Conservation (phyloP, 176 grass and related monocot genomes). For the Aegilops tauschii region DNA sequence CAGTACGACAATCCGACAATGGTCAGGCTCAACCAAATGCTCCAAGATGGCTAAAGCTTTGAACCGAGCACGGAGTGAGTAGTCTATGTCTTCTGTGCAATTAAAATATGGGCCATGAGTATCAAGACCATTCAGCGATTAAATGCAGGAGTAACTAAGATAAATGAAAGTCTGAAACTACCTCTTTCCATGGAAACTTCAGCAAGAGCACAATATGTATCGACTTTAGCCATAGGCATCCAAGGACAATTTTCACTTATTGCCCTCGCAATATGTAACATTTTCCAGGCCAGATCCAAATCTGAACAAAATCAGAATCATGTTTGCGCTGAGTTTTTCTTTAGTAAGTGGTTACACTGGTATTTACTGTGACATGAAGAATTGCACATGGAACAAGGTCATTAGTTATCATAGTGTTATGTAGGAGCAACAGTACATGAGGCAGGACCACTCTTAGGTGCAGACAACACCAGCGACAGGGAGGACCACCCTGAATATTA, state of each 20-base stretch:
- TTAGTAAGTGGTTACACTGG: slow-evolving; percentile 15
- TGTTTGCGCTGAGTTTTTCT: slow-evolving; percentile 68
- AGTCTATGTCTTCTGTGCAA: slow-evolving; percentile 89
- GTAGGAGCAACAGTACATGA: neutral
- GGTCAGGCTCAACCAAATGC: slow-evolving; percentile 64
- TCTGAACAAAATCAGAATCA: slow-evolving; percentile 65
- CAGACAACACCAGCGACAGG: neutral
- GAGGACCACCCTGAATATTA: neutral
- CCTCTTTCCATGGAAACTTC: slow-evolving; percentile 94
- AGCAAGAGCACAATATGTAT: slow-evolving; percentile 68
- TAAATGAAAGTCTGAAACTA: neutral
- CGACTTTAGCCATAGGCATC: slow-evolving; percentile 60
- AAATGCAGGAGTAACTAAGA: neutral
- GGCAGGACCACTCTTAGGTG: neutral
- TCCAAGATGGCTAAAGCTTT: slow-evolving; percentile 83
- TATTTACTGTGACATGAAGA: neutral
- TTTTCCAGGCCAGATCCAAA: slow-evolving; percentile 83
- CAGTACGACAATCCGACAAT: slow-evolving; percentile 49
- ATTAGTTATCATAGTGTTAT: neutral
- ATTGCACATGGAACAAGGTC: neutral
- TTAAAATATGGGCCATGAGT: neutral
- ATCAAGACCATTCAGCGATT: neutral
- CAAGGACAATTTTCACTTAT: slow-evolving; percentile 65
- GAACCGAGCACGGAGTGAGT: slow-evolving; percentile 63
- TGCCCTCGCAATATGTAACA: slow-evolving; percentile 87